Evolutionary conservation across 768 basidiomycete species (phyloP).

Genomic region (Baorangia bicolor): DNA sequence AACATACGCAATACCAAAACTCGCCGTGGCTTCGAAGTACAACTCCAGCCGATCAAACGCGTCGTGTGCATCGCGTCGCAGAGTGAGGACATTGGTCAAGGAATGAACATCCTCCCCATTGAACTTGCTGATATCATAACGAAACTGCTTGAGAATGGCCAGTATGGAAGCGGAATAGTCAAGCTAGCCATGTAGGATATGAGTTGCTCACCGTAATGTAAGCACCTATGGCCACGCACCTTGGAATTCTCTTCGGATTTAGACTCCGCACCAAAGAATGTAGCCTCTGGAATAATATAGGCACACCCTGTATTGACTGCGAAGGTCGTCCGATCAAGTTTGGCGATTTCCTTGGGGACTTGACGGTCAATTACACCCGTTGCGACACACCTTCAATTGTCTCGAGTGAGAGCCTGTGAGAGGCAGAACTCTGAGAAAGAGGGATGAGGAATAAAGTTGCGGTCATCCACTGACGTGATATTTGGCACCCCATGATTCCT

Average conservation of each 20-base stretch:
- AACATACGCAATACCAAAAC: not conserved
- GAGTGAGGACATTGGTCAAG: slow-evolving; percentile 4
- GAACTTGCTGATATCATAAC: too few relatives aligned
- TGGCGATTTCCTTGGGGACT: not conserved
- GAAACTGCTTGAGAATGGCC: too few relatives aligned
- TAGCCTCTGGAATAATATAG: too few relatives aligned
- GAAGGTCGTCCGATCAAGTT: not conserved
- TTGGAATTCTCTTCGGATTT: not conserved
- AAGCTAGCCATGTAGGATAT: slow-evolving; percentile 1
- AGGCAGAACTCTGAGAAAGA: not conserved
- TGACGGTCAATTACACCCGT: slow-evolving; percentile 23
- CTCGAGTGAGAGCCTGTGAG: too few relatives aligned
- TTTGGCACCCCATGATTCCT: slow-evolving; percentile 6
- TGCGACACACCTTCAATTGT: too few relatives aligned
- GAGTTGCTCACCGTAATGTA: not conserved
- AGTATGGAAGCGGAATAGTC: slow-evolving; percentile 1
- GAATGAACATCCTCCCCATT: too few relatives aligned
- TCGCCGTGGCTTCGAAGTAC: too few relatives aligned
- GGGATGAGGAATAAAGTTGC: not conserved
- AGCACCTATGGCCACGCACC: not conserved
- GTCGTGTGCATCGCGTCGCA: not conserved
- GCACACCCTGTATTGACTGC: not conserved
- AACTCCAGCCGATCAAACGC: slow-evolving; percentile 1
- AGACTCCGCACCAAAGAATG: not conserved
- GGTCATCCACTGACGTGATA: too few relatives aligned